Percentiles rank a stretch among this genome's conserved stretches.
Conservation (phyloP, 208 protist species). For the Trichomonas tenax region DNA sequence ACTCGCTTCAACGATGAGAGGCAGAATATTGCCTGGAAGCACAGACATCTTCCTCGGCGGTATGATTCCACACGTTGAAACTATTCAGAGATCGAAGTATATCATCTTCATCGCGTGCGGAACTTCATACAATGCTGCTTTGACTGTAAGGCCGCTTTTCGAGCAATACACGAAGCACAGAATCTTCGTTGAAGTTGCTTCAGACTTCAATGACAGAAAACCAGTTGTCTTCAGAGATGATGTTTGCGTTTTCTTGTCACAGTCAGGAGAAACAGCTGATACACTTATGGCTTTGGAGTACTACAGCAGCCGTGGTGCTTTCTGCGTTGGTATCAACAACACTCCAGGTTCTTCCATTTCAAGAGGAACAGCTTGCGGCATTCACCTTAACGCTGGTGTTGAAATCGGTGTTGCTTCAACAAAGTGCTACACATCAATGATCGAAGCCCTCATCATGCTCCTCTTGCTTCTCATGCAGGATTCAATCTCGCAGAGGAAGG, state of each 20-base stretch:
- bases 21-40: not conserved
- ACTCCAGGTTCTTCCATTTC: slow-evolving; percentile 50
- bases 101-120: not conserved
- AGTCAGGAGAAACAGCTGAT: slow-evolving; percentile 53
- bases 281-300: slow-evolving; percentile 38
- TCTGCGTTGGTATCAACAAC: slow-evolving; percentile 45
- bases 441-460: slow-evolving; percentile 37
- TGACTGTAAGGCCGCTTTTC: not conserved
- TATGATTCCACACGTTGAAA: not conserved
- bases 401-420: slow-evolving; percentile 54
- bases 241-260: slow-evolving; percentile 38
- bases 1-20: slow-evolving; percentile 29
- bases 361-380: slow-evolving; percentile 38
- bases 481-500: not conserved
- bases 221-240: not conserved
- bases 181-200: not conserved
- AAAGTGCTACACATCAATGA: slow-evolving; percentile 50
- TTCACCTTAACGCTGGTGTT: slow-evolving; percentile 49
- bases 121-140: not conserved
- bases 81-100: not conserved
- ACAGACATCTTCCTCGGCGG: not conserved
- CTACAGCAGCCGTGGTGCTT: slow-evolving; percentile 28
- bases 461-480: slow-evolving; percentile 27
- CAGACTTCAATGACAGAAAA: not conserved
- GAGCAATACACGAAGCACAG: not conserved